These are phyloP conservation scores for Yamadazyma jaroonii DNA, from an alignment of 1,139 yeast genomes.

Conservation along the genomic window DNA sequence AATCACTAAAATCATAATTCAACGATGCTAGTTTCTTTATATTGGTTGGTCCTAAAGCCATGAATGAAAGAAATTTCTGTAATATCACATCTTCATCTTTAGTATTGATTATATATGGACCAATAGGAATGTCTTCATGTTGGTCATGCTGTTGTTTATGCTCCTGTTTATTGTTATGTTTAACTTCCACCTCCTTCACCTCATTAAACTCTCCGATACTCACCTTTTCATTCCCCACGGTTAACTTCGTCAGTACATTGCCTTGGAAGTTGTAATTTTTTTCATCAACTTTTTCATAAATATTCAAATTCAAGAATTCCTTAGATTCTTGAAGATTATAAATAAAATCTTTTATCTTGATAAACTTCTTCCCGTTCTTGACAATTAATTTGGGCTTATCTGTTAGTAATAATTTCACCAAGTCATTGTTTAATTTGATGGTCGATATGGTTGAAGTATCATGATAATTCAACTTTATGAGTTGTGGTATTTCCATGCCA, in stretches of 20 bases:
- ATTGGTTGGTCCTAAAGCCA: conserved; percentile 40
- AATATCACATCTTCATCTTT: conserved; percentile 22
- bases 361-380: conserved; percentile 32
- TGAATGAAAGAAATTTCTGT: conserved; percentile 29
- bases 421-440: conserved; percentile 26
- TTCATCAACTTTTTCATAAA: conserved; percentile 17
- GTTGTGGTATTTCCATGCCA: conserved; percentile 1
- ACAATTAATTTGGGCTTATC: conserved; percentile 32
- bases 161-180: too few species aligned
- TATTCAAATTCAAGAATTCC: conserved; percentile 36
- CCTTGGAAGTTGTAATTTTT: conserved; percentile 23
- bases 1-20: conserved; percentile 3
- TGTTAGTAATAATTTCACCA: conserved; percentile 21
- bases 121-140: too few species aligned
- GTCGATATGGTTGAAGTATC: conserved; percentile 20
- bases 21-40: conserved; percentile 9
- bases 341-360: conserved; percentile 26
- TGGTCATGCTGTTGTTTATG: too few species aligned
- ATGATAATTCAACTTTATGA: background rate
- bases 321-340: conserved; percentile 36
- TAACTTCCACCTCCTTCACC: background rate
- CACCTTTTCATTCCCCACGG: conserved; percentile 15
- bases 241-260: conserved; percentile 29
- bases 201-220: background rate
- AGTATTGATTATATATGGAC: too few species aligned